Evolutionary conservation across 78 protist species (phyloP).

Genomic region (Pigoraptor vietnamica): DNA sequence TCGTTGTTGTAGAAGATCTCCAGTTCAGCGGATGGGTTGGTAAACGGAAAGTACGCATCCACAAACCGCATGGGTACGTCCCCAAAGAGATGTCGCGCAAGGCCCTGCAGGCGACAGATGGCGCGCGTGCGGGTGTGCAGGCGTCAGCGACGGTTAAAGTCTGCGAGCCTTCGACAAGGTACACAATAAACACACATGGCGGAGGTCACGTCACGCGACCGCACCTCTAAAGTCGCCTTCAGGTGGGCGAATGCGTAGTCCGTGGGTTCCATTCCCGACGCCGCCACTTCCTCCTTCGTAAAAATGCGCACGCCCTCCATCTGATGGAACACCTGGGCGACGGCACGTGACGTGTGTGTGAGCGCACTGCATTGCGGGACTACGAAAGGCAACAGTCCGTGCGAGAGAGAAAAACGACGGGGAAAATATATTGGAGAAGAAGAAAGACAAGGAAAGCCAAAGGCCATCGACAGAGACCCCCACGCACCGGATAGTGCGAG

Average conservation of each 20-base stretch:
- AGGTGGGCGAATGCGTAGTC: background rate
- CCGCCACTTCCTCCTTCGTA: background rate
- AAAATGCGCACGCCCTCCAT: slow-evolving; percentile 23
- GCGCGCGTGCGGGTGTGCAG: background rate
- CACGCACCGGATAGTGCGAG: slow-evolving; percentile 71
- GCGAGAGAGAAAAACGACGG: too few relatives aligned
- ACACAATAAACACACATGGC: too few relatives aligned
- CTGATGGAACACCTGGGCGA: slow-evolving; percentile 3
- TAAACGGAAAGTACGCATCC: slow-evolving; percentile 87
- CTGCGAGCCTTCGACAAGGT: background rate
- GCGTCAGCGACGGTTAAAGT: too few relatives aligned
- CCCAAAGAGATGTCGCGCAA: slow-evolving; percentile 8
- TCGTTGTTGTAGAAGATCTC: slow-evolving; percentile 68
- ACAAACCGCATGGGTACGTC: slow-evolving; percentile 63
- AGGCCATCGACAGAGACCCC: background rate
- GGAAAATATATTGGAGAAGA: too few relatives aligned
- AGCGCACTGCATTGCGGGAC: background rate
- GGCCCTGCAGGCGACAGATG: background rate
- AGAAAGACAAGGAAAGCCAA: too few relatives aligned
- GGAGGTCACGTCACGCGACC: too few relatives aligned
- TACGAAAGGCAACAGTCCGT: too few relatives aligned
- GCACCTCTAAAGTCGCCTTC: background rate
- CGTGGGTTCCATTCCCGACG: background rate
- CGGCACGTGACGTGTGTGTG: background rate
- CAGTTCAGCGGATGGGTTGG: slow-evolving; percentile 79